Evolutionary conservation across 192 early-diverging fungal species (phyloP).

Genomic region (Gonapodya prolifera): DNA sequence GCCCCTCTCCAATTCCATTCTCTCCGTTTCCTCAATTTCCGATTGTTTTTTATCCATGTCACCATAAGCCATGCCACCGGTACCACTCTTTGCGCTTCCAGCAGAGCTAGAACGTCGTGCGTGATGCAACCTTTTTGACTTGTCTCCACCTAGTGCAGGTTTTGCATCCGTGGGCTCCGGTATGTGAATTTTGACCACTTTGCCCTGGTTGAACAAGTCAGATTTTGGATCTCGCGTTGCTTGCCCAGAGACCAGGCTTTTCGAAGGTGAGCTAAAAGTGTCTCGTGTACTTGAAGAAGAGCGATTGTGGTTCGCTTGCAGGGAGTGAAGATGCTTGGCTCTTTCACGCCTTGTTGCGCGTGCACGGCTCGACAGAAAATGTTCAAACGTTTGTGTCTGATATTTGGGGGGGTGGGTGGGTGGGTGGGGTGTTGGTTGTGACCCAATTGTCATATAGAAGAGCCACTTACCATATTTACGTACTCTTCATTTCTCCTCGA

Average conservation of each 20-base stretch:
- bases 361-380: slow-evolving; percentile 34
- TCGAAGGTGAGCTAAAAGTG: neutral
- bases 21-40: slow-evolving; percentile 10
- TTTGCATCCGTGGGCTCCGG: neutral
- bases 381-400: slow-evolving; percentile 45
- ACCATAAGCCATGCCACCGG: neutral
- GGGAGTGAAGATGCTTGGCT: slow-evolving; percentile 8
- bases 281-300: neutral
- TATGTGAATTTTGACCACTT: neutral
- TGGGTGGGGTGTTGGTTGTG: too few species aligned
- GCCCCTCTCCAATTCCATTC: slow-evolving; percentile 32
- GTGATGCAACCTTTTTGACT: neutral
- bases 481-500: slow-evolving; percentile 33
- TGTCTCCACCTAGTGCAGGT: neutral
- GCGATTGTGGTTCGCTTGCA: neutral
- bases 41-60: neutral
- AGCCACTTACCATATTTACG: slow-evolving; percentile 25
- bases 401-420: too few species aligned
- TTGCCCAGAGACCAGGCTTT: neutral
- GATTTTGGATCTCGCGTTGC: neutral
- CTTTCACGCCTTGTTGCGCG: slow-evolving; percentile 26
- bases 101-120: neutral
- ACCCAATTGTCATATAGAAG: neutral
- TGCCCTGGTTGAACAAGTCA: neutral
- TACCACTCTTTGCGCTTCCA: neutral